Percentiles rank a stretch among this genome's conserved stretches.
phyloP scores from a whole-genome alignment of 805 yeast genomes.

The Saccharomyces mikatae region DNA sequence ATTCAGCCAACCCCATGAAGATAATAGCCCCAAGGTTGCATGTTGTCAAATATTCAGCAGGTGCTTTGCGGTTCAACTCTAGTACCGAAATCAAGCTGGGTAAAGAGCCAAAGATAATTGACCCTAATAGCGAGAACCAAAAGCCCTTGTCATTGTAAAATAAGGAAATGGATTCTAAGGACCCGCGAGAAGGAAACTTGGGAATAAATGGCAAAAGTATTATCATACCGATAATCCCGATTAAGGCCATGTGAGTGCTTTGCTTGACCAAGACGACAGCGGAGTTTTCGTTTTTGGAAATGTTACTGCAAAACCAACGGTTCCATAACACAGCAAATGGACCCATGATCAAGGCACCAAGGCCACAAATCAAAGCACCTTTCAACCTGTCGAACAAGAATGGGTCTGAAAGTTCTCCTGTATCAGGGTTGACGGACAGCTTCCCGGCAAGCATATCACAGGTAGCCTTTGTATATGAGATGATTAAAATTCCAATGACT shows the following conservation, averaged over 20 bases:
- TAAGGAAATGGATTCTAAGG: conserved; percentile 6
- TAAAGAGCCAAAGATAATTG: conserved; percentile 20
- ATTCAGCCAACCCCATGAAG: conserved; percentile 24
- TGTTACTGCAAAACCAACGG: conserved; percentile 18
- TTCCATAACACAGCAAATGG: conserved; percentile 28
- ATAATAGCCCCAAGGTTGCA: conserved; percentile 23
- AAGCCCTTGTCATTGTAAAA: conserved; percentile 10
- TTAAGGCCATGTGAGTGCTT: conserved; percentile 13
- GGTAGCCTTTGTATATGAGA: conserved; percentile 29
- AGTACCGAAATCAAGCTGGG: conserved; percentile 21
- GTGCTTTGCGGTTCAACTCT: conserved; percentile 17
- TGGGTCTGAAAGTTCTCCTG: conserved; percentile 31
- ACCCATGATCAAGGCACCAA: conserved; percentile 26
- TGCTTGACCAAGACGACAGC: conserved; percentile 10
- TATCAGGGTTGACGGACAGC: conserved; percentile 24
- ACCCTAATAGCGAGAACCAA: conserved; percentile 14
- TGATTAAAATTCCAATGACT: conserved; percentile 22
- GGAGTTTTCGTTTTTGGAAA: conserved; percentile 4
- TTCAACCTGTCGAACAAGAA: conserved; percentile 30
- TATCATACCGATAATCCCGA: conserved; percentile 17
- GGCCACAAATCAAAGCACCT: conserved; percentile 28
- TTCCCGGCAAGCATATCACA: conserved; percentile 29
- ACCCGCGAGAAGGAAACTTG: not conserved
- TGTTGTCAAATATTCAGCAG: conserved; percentile 26
- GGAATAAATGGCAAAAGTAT: conserved; percentile 20